phyloP scores from a whole-genome alignment of 2,329 filamentous ascomycete genomes.

The Chlorencoelia australis region DNA sequence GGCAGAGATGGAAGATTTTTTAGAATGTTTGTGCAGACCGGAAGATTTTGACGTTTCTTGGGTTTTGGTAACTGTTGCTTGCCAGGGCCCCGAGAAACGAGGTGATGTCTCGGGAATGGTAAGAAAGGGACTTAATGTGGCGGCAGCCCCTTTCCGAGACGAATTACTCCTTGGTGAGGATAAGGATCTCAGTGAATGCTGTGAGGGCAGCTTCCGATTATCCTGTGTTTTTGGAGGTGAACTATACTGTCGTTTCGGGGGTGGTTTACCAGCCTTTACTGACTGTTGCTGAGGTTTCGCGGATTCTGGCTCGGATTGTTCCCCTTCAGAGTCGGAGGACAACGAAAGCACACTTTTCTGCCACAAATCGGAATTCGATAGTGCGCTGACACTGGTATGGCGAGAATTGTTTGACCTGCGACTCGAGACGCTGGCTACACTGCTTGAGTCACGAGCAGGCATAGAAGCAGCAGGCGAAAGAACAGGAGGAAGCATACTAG shows the following conservation, averaged over 20 bases:
- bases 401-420: conserved; percentile 24
- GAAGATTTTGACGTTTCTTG: conserved; percentile 6
- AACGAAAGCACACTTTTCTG: conserved; percentile 26
- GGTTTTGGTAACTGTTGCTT: background rate
- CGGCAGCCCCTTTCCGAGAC: background rate
- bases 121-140: background rate
- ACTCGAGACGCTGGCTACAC: conserved; percentile 24
- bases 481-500: conserved; percentile 4
- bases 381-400: conserved; percentile 20
- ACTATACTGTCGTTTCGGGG: no score
- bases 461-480: no score
- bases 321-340: conserved; percentile 25
- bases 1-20: conserved; percentile 10
- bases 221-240: no score
- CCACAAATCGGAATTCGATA: conserved; percentile 23
- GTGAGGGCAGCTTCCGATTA: no score
- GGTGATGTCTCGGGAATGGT: conserved; percentile 1
- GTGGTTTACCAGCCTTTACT: no score
- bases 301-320: conserved; percentile 13
- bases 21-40: no score
- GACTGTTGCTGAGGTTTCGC: conserved; percentile 8
- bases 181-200: no score
- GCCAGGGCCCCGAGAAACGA: no score
- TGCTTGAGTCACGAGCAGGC: conserved; percentile 8
- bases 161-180: no score